Conservation (phyloP, 805 yeast species). For the Tetrapisispora namnaoensis region DNA sequence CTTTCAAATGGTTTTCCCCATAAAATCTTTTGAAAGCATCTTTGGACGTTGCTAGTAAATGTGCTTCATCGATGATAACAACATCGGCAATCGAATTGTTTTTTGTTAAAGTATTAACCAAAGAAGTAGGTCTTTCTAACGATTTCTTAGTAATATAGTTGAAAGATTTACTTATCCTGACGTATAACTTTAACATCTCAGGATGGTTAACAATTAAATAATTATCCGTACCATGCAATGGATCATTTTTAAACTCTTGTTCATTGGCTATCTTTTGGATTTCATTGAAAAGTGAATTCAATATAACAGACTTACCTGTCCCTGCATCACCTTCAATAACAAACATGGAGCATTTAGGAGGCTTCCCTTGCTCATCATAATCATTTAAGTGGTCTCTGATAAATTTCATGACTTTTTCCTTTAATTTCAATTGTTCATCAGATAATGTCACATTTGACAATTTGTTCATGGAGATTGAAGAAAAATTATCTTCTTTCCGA, state of each 20-base stretch:
- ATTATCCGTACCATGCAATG: constrained; percentile 27
- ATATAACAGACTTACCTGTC: constrained; percentile 38
- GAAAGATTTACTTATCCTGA: constrained; percentile 31
- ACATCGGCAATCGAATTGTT: constrained; percentile 29
- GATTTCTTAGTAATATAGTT: constrained; percentile 31
- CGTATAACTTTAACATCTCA: constrained; percentile 38
- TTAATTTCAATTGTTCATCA: constrained; percentile 30
- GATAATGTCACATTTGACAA: constrained; percentile 31
- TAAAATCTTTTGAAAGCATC: constrained; percentile 37
- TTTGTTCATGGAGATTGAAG: constrained; percentile 29
- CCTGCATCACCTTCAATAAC: constrained; percentile 42
- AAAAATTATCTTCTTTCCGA: background rate
- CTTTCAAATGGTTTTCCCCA: constrained; percentile 37
- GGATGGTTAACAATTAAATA: constrained; percentile 39
- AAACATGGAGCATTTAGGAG: constrained; percentile 27
- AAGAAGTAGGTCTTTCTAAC: constrained; percentile 38
- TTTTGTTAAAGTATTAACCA: constrained; percentile 30
- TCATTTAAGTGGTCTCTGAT: constrained; percentile 17
- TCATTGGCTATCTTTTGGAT: constrained; percentile 22
- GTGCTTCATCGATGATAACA: constrained; percentile 39
- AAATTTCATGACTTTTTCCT: constrained; percentile 25
- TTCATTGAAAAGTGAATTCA: constrained; percentile 36
- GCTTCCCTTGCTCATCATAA: constrained; percentile 7
- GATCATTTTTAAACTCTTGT: background rate
- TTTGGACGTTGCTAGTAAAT: constrained; percentile 34